A percentile compares a stretch with the other conserved stretches of the same genome.
Evolutionary conservation across 2,329 filamentous ascomycete species (phyloP).

Genomic region (Nectriaceae sp.): DNA sequence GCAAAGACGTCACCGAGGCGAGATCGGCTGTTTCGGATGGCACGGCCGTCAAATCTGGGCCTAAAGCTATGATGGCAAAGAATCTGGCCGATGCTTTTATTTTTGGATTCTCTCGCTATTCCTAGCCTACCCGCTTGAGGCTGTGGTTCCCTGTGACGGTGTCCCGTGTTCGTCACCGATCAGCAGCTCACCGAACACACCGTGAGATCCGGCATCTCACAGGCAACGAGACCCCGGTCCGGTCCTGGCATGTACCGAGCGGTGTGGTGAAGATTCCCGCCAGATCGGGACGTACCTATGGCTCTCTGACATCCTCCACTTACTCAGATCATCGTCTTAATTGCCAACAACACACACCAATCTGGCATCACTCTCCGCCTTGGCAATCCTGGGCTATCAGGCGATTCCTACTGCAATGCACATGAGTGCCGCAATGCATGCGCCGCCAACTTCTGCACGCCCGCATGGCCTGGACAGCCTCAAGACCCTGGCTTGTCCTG

Average conservation of each 20-base stretch:
- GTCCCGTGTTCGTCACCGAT: neutral
- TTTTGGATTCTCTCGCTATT: too few species aligned
- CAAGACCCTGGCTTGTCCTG: constrained; percentile 13
- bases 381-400: constrained; percentile 15
- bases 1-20: constrained; percentile 13
- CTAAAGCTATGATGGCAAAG: too few species aligned
- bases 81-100: too few species aligned
- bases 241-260: constrained; percentile 8
- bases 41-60: too few species aligned
- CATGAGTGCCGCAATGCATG: constrained; percentile 8
- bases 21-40: too few species aligned
- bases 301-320: too few species aligned
- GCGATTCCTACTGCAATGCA: constrained; percentile 5
- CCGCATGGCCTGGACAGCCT: constrained; percentile 14
- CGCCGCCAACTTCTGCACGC: constrained; percentile 17
- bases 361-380: constrained; percentile 9
- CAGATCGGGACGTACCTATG: constrained; percentile 3
- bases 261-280: constrained; percentile 11
- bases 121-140: constrained; percentile 1
- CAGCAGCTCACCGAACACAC: constrained; percentile 3
- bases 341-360: constrained; percentile 2
- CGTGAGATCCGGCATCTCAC: neutral
- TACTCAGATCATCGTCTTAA: constrained; percentile 1
- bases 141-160: neutral
- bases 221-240: neutral